A percentile compares a stretch with the other conserved stretches of the same genome.
Evolutionary conservation across 2,329 filamentous ascomycete genomes (phyloP).

Genomic region (Calonectria hawksworthii): DNA sequence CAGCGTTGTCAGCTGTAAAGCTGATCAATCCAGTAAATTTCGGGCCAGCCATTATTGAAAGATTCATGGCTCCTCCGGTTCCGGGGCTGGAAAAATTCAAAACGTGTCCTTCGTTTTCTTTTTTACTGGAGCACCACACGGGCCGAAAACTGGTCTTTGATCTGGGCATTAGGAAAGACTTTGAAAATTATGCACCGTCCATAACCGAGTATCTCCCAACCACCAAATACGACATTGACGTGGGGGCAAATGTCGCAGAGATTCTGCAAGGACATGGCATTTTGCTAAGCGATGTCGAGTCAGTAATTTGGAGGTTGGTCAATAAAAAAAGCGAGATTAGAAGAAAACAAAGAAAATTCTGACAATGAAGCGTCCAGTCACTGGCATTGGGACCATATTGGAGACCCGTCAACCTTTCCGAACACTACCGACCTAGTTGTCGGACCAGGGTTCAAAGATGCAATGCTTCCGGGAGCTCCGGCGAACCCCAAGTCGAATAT

Average conservation of each 20-base stretch:
- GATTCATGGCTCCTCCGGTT: constrained; percentile 56
- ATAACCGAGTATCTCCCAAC: constrained; percentile 45
- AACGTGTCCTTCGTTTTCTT: constrained; percentile 47
- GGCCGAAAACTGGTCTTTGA: constrained; percentile 49
- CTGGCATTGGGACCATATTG: constrained; percentile 67
- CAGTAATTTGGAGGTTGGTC: constrained; percentile 40
- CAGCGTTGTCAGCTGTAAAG: constrained; percentile 40
- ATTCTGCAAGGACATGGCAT: constrained; percentile 30
- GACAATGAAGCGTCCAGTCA: constrained; percentile 47
- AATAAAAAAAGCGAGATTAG: not conserved
- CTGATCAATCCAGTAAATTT: constrained; percentile 57
- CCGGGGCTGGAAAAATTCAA: constrained; percentile 51
- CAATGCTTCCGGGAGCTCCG: constrained; percentile 63
- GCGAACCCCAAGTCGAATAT: constrained; percentile 50
- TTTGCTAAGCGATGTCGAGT: constrained; percentile 28
- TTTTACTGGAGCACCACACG: constrained; percentile 47
- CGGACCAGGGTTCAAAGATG: constrained; percentile 64
- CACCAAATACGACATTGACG: constrained; percentile 44
- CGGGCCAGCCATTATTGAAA: constrained; percentile 53
- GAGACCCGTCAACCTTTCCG: constrained; percentile 63
- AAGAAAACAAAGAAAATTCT: not conserved
- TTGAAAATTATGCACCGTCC: constrained; percentile 43
- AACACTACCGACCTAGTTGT: constrained; percentile 61
- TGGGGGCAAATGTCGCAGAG: constrained; percentile 44
- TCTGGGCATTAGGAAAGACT: constrained; percentile 49